Evolutionary conservation across 1,139 yeast genomes (phyloP), one percentile per base, ranked within the genome.

Genomic region (Blastobotrys raffinosifermentans): DNA sequence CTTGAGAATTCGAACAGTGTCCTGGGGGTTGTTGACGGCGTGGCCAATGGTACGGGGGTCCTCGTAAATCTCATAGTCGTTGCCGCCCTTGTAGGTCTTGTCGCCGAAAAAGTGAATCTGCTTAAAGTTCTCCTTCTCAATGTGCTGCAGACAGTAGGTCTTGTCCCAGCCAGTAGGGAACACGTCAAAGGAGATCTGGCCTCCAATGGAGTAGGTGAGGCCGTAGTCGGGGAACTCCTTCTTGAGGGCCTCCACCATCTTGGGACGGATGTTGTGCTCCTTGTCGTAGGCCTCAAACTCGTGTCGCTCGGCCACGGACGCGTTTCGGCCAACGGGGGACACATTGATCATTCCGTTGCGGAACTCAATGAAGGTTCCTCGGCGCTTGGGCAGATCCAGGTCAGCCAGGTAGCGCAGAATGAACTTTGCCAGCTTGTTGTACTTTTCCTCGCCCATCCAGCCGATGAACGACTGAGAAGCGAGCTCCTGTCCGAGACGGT

Each of bases 111-210:
- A 93, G 73, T 91, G 97, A 57, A 91, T 86, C 53, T 77, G 73
- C 60, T 80, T 72, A 70, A 89, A 93, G 48, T 81, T 77, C 67
- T 89, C 96, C 46, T 72, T 67, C 55, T 69, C 87, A 55, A 91
- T 89, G 68, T 89, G 98, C 66, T 80, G 87, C 61, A 93, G 77
- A 67, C 95, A 85, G 71, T 89, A 93, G 47, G 98, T 93, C 77
- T 93, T 91, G 67, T 91, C 98, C 99, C 99, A 91, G 58, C 99
- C 99, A 49, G 96, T 84, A 69, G 99, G 99, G 89, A 91, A 91
- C 50, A 91, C 98, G 59, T 91, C 99, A 59, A 91, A 91, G 34
- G 98, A 91, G 64, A 91, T 91, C 74, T 91, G 97, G 53, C 99
- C 99, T 64, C 97, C 98, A 53, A 91, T 91, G 41, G 98, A 91